Conservation (phyloP, 495 filamentous ascomycete species). For the Xylaria scruposa region DNA sequence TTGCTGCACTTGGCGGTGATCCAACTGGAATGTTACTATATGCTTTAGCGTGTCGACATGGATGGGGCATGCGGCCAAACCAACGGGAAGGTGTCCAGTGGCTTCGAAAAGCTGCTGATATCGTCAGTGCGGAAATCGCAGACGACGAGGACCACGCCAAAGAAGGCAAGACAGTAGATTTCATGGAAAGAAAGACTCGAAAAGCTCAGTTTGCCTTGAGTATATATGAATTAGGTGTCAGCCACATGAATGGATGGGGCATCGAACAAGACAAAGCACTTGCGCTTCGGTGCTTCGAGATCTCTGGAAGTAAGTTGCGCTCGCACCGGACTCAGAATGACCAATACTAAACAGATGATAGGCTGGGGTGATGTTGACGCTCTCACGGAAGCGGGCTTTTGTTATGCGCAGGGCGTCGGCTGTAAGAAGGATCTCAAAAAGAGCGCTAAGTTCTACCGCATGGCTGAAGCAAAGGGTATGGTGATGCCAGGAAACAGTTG, state of each 20-base stretch:
- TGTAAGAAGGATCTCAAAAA: conserved; percentile 97
- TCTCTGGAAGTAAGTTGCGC: conserved; percentile 74
- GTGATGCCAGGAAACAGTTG: conserved; percentile 98
- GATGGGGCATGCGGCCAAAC: conserved; percentile 96
- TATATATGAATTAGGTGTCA: conserved; percentile 96
- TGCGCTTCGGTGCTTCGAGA: conserved; percentile 92
- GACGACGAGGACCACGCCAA: conserved; percentile 74
- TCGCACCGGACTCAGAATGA: not conserved
- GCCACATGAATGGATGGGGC: conserved; percentile 97
- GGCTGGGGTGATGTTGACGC: conserved; percentile 97
- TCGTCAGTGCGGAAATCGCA: conserved; percentile 79
- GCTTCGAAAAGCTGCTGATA: conserved; percentile 87
- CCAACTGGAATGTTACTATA: conserved; percentile 96
- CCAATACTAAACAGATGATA: conserved; percentile 41
- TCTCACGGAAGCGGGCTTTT: conserved; percentile 85
- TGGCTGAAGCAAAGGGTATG: conserved; percentile 90
- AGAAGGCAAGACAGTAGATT: conserved; percentile 67
- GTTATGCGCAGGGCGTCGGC: conserved; percentile 82
- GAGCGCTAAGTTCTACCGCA: conserved; percentile 86
- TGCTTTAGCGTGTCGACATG: conserved; percentile 94
- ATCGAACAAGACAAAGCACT: conserved; percentile 89
- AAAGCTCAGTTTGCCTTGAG: conserved; percentile 92
- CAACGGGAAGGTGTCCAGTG: conserved; percentile 87
- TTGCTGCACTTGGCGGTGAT: conserved; percentile 83
- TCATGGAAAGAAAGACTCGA: conserved; percentile 73